Conservation (phyloP, 2,329 filamentous ascomycete genomes). For the Periconia sp. region DNA sequence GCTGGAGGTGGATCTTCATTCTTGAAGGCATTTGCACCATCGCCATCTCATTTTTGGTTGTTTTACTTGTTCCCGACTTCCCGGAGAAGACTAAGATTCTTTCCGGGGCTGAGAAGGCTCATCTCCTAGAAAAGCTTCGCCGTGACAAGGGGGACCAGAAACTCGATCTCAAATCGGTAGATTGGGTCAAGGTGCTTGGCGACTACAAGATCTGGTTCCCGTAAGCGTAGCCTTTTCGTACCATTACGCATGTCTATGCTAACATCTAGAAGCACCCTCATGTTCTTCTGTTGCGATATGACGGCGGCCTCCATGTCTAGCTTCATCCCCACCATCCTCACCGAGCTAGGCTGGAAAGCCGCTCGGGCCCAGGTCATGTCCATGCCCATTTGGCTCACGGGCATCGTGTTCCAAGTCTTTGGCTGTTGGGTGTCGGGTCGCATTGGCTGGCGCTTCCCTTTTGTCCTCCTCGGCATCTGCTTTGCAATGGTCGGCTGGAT, state of each 20-base stretch:
- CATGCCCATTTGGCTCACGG: constrained; percentile 42
- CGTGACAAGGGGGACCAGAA: constrained; percentile 55
- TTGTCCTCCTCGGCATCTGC: constrained; percentile 32
- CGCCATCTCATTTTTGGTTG: constrained; percentile 54
- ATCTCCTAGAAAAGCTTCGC: constrained; percentile 57
- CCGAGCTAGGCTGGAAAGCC: constrained; percentile 39
- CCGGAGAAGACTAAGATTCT: constrained; percentile 59
- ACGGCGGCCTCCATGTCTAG: constrained; percentile 38
- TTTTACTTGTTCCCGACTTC: constrained; percentile 60
- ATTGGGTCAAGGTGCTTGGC: constrained; percentile 53
- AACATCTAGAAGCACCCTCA: constrained; percentile 25
- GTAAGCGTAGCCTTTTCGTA: constrained; percentile 55
- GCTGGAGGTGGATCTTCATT: constrained; percentile 60
- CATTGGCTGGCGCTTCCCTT: constrained; percentile 37
- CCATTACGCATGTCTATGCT: constrained; percentile 2
- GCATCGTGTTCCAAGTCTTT: constrained; percentile 31
- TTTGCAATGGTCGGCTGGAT: constrained; percentile 58
- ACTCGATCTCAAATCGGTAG: constrained; percentile 55
- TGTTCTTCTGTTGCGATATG: constrained; percentile 45
- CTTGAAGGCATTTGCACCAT: constrained; percentile 64
- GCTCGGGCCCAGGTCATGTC: constrained; percentile 41
- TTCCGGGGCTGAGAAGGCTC: constrained; percentile 55
- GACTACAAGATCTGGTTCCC: constrained; percentile 64
- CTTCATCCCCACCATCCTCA: constrained; percentile 44
- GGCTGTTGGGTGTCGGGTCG: constrained; percentile 30